A percentile compares a stretch with the other conserved stretches of the same genome.
These are phyloP conservation scores for Inga leiocalycina DNA, from an alignment of 306 rosid genomes.

Conservation along the genomic window DNA sequence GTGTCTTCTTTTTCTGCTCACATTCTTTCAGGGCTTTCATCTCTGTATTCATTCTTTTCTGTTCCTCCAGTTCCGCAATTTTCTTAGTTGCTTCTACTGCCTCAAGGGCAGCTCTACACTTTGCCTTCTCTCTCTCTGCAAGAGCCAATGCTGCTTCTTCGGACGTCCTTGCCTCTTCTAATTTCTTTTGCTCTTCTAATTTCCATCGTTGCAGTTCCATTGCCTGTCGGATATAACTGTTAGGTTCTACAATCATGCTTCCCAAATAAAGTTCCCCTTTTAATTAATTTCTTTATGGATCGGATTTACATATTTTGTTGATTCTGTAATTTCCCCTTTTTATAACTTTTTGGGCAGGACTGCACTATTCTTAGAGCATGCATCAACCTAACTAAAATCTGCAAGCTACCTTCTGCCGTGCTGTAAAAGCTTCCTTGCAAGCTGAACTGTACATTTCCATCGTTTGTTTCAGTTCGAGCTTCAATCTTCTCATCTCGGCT, in stretches of 20 bases:
- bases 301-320: conserved; percentile 37
- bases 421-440: conserved; percentile 75
- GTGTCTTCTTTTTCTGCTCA: conserved; percentile 36
- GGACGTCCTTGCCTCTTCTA: conserved; percentile 52
- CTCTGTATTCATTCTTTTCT: conserved; percentile 54
- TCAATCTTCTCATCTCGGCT: conserved; percentile 85
- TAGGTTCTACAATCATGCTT: not conserved
- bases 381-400: conserved; percentile 5
- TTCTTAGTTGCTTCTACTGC: conserved; percentile 68
- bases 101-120: conserved; percentile 59
- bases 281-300: conserved; percentile 30
- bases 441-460: conserved; percentile 89
- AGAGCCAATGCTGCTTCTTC: conserved; percentile 63
- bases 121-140: conserved; percentile 69
- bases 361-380: not conserved
- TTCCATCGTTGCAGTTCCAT: conserved; percentile 77
- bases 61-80: conserved; percentile 64
- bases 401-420: conserved; percentile 60
- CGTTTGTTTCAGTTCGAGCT: conserved; percentile 81
- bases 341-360: not conserved
- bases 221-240: conserved; percentile 47
- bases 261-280: not conserved
- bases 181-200: conserved; percentile 59
- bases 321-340: not conserved
- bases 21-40: conserved; percentile 44